A percentile compares a stretch with the other conserved stretches of the same genome.
phyloP scores from a whole-genome alignment of 768 basidiomycete species.

The Asterophora parasitica region DNA sequence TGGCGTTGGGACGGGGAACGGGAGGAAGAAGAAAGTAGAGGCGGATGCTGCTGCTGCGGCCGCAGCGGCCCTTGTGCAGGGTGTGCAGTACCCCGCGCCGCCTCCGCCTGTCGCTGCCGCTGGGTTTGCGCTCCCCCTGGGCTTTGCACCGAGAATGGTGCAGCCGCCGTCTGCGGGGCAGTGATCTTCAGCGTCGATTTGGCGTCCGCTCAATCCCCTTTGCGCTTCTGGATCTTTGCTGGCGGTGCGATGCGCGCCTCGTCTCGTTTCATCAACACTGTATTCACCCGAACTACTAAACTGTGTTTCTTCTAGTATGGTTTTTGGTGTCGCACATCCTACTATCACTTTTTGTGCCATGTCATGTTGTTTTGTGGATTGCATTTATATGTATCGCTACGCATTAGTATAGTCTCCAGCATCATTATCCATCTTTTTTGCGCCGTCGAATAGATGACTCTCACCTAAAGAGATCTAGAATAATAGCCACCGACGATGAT shows the following conservation, averaged over 20 bases:
- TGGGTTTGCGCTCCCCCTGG: no score
- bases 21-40: constrained; percentile 41
- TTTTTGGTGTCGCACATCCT: no score
- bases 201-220: no score
- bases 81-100: background rate
- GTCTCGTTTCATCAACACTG: constrained; percentile 4
- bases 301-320: no score
- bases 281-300: background rate
- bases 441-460: no score
- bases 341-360: no score
- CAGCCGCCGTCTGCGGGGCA: constrained; percentile 12
- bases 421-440: background rate
- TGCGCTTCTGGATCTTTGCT: background rate
- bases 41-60: constrained; percentile 5
- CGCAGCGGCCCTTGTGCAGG: background rate
- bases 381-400: constrained; percentile 13
- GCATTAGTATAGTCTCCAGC: background rate
- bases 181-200: background rate
- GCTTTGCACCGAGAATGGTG: background rate
- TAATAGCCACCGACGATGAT: background rate
- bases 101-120: background rate
- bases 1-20: constrained; percentile 41
- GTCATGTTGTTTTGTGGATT: constrained; percentile 6
- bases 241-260: background rate
- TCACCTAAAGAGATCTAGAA: no score